Conservation (phyloP, 805 yeast genomes). For the Metschnikowia picachoensis region DNA sequence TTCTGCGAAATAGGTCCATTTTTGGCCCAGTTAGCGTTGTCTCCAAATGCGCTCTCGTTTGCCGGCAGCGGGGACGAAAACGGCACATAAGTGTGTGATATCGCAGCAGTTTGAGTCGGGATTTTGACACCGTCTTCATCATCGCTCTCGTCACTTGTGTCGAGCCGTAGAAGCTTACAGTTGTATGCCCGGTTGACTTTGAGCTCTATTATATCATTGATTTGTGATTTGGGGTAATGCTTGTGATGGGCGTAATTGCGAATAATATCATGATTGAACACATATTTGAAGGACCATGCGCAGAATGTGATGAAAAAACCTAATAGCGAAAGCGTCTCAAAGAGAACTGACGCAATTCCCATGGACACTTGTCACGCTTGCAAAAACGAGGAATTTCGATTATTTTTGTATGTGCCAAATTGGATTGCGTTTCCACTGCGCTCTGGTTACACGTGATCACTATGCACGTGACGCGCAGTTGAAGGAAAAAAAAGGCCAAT, state of each 20-base stretch:
- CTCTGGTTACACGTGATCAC: not conserved
- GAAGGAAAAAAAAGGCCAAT: not conserved
- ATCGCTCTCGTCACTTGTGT: conserved; percentile 16
- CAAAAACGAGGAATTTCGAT: not conserved
- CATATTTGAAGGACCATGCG: conserved; percentile 20
- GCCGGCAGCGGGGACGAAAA: not conserved
- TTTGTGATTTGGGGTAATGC: conserved; percentile 19
- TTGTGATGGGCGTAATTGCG: conserved; percentile 22
- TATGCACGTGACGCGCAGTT: not conserved
- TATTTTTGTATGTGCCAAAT: not conserved
- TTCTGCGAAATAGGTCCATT: not conserved
- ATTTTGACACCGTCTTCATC: not conserved
- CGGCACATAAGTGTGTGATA: not conserved
- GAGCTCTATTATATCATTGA: conserved; percentile 23
- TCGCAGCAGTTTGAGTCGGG: not conserved
- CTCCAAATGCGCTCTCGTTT: not conserved
- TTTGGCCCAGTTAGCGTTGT: too few relatives aligned
- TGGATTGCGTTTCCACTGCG: not conserved
- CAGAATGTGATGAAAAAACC: conserved; percentile 12
- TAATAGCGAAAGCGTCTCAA: conserved; percentile 16
- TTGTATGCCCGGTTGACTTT: conserved; percentile 18
- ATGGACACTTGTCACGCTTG: not conserved
- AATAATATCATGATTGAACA: conserved; percentile 25
- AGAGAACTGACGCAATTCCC: conserved; percentile 1
- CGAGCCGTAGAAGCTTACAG: conserved; percentile 15